Percentiles rank a stretch among this genome's conserved stretches.
Conservation (phyloP, 2,329 filamentous ascomycete species). For the Graphiopsis chlorocephala region DNA sequence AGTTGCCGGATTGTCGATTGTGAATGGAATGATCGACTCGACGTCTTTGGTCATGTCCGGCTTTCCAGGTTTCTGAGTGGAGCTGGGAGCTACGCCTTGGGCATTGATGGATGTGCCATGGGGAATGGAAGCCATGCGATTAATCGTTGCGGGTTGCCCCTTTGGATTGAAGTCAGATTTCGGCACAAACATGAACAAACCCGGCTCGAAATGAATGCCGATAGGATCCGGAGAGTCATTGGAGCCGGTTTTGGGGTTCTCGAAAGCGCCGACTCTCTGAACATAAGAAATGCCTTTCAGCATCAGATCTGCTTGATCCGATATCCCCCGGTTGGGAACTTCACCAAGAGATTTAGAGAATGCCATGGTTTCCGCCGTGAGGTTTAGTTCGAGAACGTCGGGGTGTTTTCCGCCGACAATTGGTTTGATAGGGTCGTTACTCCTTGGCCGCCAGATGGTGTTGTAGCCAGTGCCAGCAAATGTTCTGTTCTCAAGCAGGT, state of each 20-base stretch:
- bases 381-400: neutral
- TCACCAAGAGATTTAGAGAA: neutral
- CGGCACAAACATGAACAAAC: neutral
- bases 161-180: neutral
- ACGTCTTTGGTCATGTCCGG: neutral
- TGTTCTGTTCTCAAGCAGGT: neutral
- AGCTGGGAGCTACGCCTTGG: neutral
- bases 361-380: neutral
- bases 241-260: neutral
- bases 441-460: neutral
- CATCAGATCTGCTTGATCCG: neutral
- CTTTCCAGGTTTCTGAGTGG: neutral
- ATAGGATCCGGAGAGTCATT: neutral
- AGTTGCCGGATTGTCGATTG: no score
- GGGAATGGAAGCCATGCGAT: neutral
- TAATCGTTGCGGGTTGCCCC: neutral
- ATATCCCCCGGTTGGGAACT: neutral
- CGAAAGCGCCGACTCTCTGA: neutral
- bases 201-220: neutral
- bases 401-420: neutral
- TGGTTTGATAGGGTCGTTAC: neutral
- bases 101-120: neutral
- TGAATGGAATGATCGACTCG: neutral
- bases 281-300: neutral
- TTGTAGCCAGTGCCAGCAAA: neutral